These are phyloP conservation scores for Eucalyptus regnans DNA, from an alignment of 345 rosid species.

Conservation along the genomic window DNA sequence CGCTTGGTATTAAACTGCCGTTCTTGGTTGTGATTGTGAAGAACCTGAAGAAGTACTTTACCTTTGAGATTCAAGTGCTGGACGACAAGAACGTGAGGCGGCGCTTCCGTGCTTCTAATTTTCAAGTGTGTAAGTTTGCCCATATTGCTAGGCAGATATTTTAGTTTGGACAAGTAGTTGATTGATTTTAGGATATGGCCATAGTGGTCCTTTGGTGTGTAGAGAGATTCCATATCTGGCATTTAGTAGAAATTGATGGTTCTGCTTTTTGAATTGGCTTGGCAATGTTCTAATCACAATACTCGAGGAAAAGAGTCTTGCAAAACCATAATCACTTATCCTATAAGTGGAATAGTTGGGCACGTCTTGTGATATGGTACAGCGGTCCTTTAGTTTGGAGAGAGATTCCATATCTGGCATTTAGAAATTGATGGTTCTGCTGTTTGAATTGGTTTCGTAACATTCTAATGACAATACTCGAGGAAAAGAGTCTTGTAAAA, in stretches of 20 bases:
- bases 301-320: neutral
- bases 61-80: constrained; percentile 92
- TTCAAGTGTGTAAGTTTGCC: constrained; percentile 85
- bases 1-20: constrained; percentile 94
- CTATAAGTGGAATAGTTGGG: neutral
- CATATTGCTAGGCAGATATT: neutral
- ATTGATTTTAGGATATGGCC: neutral
- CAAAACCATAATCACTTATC: neutral
- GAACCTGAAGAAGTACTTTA: constrained; percentile 83
- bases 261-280: neutral
- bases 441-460: neutral
- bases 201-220: neutral
- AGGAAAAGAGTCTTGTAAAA: neutral
- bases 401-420: neutral
- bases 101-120: constrained; percentile 97
- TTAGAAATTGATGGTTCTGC: neutral
- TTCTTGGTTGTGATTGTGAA: constrained; percentile 89
- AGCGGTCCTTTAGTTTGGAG: neutral
- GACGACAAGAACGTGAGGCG: constrained; percentile 97
- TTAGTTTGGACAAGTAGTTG: neutral
- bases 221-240: neutral
- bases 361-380: neutral
- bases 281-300: neutral
- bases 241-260: neutral
- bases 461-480: neutral